Evolutionary conservation across 345 rosid genomes (phyloP).

Genomic region (Mercurialis annua): DNA sequence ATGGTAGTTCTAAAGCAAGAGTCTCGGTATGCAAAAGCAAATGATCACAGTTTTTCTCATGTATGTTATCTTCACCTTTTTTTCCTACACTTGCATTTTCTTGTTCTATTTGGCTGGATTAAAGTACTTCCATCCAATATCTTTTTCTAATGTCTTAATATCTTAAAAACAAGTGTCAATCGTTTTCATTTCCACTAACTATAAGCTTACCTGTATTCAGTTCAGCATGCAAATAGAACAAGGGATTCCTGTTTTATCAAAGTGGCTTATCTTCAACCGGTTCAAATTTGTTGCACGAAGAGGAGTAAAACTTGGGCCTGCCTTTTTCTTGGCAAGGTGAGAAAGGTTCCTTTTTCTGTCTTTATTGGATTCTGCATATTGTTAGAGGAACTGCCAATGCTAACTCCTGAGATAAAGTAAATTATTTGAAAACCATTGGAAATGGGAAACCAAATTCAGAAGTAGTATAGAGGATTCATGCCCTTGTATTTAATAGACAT

Average conservation of each 20-base stretch:
- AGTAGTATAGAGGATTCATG: background rate
- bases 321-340: constrained; percentile 87
- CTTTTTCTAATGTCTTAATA: constrained; percentile 4
- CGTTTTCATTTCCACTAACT: constrained; percentile 8
- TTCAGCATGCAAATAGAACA: constrained; percentile 85
- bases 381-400: background rate
- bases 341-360: constrained; percentile 9
- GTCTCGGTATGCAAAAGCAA: constrained; percentile 74
- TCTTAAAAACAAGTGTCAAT: background rate
- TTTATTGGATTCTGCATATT: constrained; percentile 9
- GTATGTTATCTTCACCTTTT: constrained; percentile 42
- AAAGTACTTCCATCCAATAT: background rate
- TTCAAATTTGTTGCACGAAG: constrained; percentile 81
- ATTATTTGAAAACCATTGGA: background rate
- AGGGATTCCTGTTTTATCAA: constrained; percentile 86
- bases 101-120: background rate
- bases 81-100: background rate
- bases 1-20: constrained; percentile 97
- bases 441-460: background rate
- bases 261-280: constrained; percentile 88
- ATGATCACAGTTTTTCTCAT: constrained; percentile 74
- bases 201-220: constrained; percentile 44
- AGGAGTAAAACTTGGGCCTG: constrained; percentile 83
- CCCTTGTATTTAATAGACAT: background rate
- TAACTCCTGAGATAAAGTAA: background rate